phyloP scores from a whole-genome alignment of 192 early-diverging fungal species.

The Dispira simplex region DNA sequence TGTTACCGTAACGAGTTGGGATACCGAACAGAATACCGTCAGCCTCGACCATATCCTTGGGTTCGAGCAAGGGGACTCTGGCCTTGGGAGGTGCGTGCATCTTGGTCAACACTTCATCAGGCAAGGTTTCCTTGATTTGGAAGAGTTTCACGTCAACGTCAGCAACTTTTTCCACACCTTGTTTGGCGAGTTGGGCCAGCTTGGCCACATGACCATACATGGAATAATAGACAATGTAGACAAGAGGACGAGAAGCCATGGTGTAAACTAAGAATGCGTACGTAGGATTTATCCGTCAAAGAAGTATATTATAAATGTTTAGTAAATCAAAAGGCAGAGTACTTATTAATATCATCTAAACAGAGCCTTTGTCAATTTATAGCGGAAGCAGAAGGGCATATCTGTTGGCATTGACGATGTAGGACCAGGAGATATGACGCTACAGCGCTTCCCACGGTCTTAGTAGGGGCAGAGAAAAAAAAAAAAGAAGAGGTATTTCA shows the following conservation, averaged over 20 bases:
- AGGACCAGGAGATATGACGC: too few relatives aligned
- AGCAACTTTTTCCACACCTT: slow-evolving; percentile 41
- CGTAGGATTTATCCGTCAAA: too few relatives aligned
- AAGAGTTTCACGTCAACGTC: slow-evolving; percentile 30
- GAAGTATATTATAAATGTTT: too few relatives aligned
- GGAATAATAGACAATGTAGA: slow-evolving; percentile 58
- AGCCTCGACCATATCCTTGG: slow-evolving; percentile 36
- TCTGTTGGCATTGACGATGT: too few relatives aligned
- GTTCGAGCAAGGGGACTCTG: slow-evolving; percentile 35
- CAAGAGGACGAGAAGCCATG: slow-evolving; percentile 11
- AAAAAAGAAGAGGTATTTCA: too few relatives aligned
- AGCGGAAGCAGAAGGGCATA: too few relatives aligned
- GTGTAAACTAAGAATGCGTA: too few relatives aligned
- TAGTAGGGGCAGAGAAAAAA: too few relatives aligned
- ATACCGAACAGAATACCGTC: slow-evolving; percentile 58
- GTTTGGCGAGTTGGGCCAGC: slow-evolving; percentile 39
- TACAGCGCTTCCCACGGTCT: too few relatives aligned
- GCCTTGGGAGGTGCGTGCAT: slow-evolving; percentile 41
- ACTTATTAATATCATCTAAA: too few relatives aligned
- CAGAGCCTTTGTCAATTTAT: too few relatives aligned
- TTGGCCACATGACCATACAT: slow-evolving; percentile 56
- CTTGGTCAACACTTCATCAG: slow-evolving; percentile 38
- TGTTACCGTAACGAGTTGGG: slow-evolving; percentile 49
- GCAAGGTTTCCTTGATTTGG: slow-evolving; percentile 45
- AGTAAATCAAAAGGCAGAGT: too few relatives aligned